phyloP scores from a whole-genome alignment of 345 rosid species.

The Draba incana region DNA sequence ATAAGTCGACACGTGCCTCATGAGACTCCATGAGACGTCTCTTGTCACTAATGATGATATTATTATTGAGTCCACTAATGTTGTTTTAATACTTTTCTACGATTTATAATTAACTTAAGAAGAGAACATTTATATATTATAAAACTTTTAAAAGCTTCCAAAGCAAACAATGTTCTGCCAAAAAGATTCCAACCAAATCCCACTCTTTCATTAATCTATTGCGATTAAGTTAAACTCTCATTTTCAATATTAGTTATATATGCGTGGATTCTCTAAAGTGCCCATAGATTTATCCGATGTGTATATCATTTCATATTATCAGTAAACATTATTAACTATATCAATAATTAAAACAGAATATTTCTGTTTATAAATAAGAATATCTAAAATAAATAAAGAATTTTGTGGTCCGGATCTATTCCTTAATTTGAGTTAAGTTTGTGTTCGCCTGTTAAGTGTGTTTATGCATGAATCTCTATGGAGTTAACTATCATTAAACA shows the following conservation, averaged over 20 bases:
- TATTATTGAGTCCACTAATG: constrained; percentile 26
- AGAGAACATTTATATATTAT: constrained; percentile 23
- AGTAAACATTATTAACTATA: not conserved
- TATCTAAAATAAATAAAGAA: not conserved
- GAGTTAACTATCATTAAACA: constrained; percentile 5
- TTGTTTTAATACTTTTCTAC: constrained; percentile 14
- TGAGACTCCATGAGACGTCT: too few relatives aligned
- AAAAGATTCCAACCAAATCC: constrained; percentile 59
- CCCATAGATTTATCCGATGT: constrained; percentile 22
- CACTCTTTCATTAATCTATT: constrained; percentile 51
- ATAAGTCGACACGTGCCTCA: too few relatives aligned
- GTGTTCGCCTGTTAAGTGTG: constrained; percentile 2
- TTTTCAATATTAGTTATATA: constrained; percentile 19
- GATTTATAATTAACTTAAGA: constrained; percentile 22
- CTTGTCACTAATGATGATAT: not conserved
- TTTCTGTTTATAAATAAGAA: not conserved
- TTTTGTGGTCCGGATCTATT: constrained; percentile 27
- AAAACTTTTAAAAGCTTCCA: constrained; percentile 24
- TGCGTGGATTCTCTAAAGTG: constrained; percentile 10
- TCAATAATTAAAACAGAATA: constrained; percentile 13
- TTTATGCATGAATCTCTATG: constrained; percentile 21
- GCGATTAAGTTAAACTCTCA: constrained; percentile 45
- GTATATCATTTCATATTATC: constrained; percentile 7
- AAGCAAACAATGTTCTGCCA: constrained; percentile 33
- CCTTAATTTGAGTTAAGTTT: constrained; percentile 25